phyloP scores from a whole-genome alignment of 2,329 filamentous ascomycete genomes.

The Ilyonectria robusta region DNA sequence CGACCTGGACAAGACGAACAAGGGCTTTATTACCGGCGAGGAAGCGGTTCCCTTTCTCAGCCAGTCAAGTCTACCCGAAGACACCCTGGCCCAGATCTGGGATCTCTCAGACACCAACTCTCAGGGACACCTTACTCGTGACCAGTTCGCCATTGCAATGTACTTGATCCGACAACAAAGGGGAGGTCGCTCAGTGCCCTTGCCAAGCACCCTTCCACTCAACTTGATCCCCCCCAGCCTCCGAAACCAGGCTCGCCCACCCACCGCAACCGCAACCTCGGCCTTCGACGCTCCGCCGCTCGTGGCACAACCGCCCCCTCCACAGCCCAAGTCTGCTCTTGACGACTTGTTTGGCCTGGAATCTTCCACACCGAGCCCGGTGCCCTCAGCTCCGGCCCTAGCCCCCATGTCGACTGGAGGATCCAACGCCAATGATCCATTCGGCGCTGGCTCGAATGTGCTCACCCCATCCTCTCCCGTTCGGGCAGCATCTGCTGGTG shows the following conservation, averaged over 20 bases:
- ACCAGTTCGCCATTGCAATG: slow-evolving; percentile 98
- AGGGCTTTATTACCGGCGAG: slow-evolving; percentile 91
- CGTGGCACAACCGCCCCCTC: slow-evolving; percentile 54
- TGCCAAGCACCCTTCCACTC: slow-evolving; percentile 84
- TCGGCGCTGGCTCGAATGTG: slow-evolving; percentile 65
- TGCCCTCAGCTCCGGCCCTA: slow-evolving; percentile 71
- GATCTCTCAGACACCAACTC: slow-evolving; percentile 95
- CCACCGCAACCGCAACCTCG: slow-evolving; percentile 66
- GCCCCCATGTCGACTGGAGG: slow-evolving; percentile 80
- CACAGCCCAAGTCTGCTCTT: slow-evolving; percentile 82
- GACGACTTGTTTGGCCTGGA: slow-evolving; percentile 97
- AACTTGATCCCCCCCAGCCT: slow-evolving; percentile 90
- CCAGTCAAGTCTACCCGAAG: slow-evolving; percentile 90
- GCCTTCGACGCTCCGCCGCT: slow-evolving; percentile 65
- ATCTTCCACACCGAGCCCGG: slow-evolving; percentile 66
- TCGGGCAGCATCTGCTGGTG: slow-evolving; percentile 61
- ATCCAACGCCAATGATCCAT: slow-evolving; percentile 76
- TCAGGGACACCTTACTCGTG: slow-evolving; percentile 85
- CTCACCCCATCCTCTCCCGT: slow-evolving; percentile 68
- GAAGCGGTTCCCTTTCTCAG: slow-evolving; percentile 96
- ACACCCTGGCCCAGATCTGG: slow-evolving; percentile 94
- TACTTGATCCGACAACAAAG: slow-evolving; percentile 94
- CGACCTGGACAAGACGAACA: slow-evolving; percentile 83
- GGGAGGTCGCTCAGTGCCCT: slow-evolving; percentile 71
- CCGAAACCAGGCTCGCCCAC: slow-evolving; percentile 72